Base-by-base conservation (phyloP, 306 rosid genomes). In the Cucurbita maxima region DNA sequence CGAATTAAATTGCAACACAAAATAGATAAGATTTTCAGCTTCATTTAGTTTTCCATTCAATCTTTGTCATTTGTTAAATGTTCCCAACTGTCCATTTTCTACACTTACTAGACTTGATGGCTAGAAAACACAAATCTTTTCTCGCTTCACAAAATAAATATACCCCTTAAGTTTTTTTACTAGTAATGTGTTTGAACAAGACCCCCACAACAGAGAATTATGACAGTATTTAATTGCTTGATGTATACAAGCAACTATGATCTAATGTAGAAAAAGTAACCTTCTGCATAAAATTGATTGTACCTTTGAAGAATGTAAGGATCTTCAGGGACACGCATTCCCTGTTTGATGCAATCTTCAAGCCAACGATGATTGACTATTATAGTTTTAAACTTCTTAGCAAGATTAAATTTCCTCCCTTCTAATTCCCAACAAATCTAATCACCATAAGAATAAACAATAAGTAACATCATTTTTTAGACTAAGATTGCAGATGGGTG, bases 311-410 rank as follows among this genome's bases (percentile, higher is more conserved):
- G 63, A 11, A 64, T 77, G 74, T 90, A 94, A 63, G 95, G 77
- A 76, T 76, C 84, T 83, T 86, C 95, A 4, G 88, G 87, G 40
- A 94, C 86, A 68, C 88, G 87, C 83, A 70, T 85, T 77, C 92
- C 84, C 76, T 83, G 91, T 82, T 74, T 86, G 45, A 94, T 73
- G 78, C 96, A 94, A 14, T 90, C 98, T 82, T 89, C 98, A 75
- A 94, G 52, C 98, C 98, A 94, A 19, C 79, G 83, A 64, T 90
- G 98, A 86, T 89, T 94, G 8, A 90, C 88, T 53, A 87, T 58
- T 52, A 58, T 45, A 30, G 80, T 83, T 45, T 75, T 63, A 15
- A 84, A 79, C 82, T 82, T 89, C 48, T 56, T 74, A 4, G 98
- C 96, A 62, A 89, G 79, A 48, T 81, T 78, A 70, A 80, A 89